These are phyloP conservation scores for Ogataea salicorniae DNA, from an alignment of 805 yeast species.

Conservation along the genomic window DNA sequence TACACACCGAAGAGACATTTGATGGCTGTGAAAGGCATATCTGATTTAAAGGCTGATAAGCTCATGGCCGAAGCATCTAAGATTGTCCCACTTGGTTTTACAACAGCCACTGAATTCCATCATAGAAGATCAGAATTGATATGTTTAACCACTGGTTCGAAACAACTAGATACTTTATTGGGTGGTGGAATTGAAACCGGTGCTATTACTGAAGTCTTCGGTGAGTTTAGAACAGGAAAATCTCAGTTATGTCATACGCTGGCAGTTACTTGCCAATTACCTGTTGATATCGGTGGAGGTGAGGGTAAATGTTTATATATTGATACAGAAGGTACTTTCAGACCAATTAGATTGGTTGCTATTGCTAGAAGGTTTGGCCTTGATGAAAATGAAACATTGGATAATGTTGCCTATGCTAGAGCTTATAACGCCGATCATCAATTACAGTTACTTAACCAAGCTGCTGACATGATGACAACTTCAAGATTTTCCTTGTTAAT, in stretches of 20 bases:
- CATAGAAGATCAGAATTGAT: slow-evolving; percentile 84
- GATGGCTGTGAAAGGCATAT: slow-evolving; percentile 79
- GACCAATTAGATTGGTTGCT: slow-evolving; percentile 85
- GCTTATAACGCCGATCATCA: slow-evolving; percentile 98
- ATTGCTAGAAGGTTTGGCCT: slow-evolving; percentile 90
- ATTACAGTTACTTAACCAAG: slow-evolving; percentile 75
- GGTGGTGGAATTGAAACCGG: slow-evolving; percentile 99
- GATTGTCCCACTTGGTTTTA: slow-evolving; percentile 91
- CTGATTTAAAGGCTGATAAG: slow-evolving; percentile 92
- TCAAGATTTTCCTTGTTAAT: slow-evolving; percentile 83
- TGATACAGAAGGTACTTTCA: slow-evolving; percentile 95
- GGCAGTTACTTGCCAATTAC: slow-evolving; percentile 94
- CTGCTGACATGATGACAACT: slow-evolving; percentile 95
- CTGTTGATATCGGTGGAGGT: slow-evolving; percentile 96
- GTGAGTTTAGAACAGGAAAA: slow-evolving; percentile 97
- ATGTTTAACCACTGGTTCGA: slow-evolving; percentile 92
- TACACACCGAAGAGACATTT: slow-evolving; percentile 83
- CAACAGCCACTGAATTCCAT: slow-evolving; percentile 94
- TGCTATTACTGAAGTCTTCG: slow-evolving; percentile 91
- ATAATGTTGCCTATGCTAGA: slow-evolving; percentile 95
- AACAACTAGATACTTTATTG: slow-evolving; percentile 82
- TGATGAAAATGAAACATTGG: slow-evolving; percentile 89
- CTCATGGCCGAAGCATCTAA: slow-evolving; percentile 78
- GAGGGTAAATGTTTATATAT: slow-evolving; percentile 96
- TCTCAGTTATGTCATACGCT: slow-evolving; percentile 95